These are phyloP conservation scores for Trichoderma pleuroti DNA, from an alignment of 2,329 filamentous ascomycete genomes.

Conservation along the genomic window DNA sequence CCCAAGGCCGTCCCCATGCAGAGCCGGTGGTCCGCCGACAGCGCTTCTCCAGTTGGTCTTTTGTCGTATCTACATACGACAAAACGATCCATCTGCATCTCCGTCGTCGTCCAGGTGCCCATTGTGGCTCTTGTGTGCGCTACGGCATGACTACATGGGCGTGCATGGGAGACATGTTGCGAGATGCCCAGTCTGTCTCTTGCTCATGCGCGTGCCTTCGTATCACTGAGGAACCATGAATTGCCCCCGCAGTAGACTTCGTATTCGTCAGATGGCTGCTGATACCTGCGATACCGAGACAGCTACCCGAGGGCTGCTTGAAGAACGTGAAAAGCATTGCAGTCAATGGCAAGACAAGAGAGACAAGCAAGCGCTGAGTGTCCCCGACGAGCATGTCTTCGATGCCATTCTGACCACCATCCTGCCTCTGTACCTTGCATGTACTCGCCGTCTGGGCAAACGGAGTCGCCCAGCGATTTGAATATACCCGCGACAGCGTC, in stretches of 20 bases:
- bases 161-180: constrained; percentile 10
- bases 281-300: constrained; percentile 10
- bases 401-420: constrained; percentile 13
- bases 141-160: constrained; percentile 17
- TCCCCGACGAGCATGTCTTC: background rate
- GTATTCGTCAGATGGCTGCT: constrained; percentile 18
- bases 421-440: constrained; percentile 5
- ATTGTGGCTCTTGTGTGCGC: background rate
- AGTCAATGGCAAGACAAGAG: background rate
- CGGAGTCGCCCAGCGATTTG: background rate
- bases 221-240: constrained; percentile 19
- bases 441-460: background rate
- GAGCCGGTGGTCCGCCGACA: background rate
- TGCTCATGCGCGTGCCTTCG: constrained; percentile 13
- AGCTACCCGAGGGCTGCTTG: constrained; percentile 1
- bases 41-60: background rate
- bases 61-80: background rate
- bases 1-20: background rate
- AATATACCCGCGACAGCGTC: constrained; percentile 14
- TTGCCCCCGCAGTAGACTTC: constrained; percentile 20
- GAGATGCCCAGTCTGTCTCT: constrained; percentile 17
- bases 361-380: background rate
- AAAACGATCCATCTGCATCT: background rate
- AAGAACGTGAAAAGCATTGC: background rate
- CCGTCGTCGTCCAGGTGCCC: background rate